These are phyloP conservation scores for Arthroderma sp. DNA, from an alignment of 2,329 filamentous ascomycete genomes.

Conservation along the genomic window DNA sequence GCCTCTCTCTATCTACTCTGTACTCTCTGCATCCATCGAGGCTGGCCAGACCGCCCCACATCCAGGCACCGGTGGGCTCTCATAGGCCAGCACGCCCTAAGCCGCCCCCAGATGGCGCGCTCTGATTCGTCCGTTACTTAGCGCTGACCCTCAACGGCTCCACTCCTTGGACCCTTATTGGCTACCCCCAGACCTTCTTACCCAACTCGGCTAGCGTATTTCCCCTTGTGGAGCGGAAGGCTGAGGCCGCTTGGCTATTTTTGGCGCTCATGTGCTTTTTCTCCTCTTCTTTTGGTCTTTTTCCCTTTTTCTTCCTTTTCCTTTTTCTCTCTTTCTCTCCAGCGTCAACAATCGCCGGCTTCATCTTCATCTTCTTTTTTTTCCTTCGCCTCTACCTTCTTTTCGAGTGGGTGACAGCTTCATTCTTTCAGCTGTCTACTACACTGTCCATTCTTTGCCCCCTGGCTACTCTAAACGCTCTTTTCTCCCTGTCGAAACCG, in stretches of 20 bases:
- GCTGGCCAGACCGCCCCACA: no score
- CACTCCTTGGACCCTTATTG: neutral
- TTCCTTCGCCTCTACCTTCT: conserved; percentile 13
- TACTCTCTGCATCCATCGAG: no score
- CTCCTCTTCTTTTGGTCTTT: neutral
- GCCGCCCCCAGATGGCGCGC: no score
- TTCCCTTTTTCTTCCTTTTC: conserved; percentile 11
- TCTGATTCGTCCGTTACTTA: neutral
- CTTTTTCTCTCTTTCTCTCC: conserved; percentile 5
- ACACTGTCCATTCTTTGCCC: conserved; percentile 37
- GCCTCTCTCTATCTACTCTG: no score
- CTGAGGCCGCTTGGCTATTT: conserved; percentile 1
- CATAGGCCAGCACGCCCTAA: no score
- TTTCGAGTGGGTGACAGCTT: conserved; percentile 41
- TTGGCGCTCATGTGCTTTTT: neutral
- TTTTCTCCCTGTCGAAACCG: conserved; percentile 9
- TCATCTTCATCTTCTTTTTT: conserved; percentile 7
- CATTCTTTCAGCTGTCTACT: conserved; percentile 50
- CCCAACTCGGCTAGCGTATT: neutral
- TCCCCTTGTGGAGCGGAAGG: neutral
- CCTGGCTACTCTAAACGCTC: conserved; percentile 10
- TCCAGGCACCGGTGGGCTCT: no score
- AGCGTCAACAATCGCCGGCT: conserved; percentile 3
- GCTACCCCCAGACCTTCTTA: neutral
- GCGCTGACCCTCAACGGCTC: neutral